Percentiles rank a stretch among this genome's conserved stretches.
Conservation (phyloP, 2,329 filamentous ascomycete species). For the Venturiaceae sp. region DNA sequence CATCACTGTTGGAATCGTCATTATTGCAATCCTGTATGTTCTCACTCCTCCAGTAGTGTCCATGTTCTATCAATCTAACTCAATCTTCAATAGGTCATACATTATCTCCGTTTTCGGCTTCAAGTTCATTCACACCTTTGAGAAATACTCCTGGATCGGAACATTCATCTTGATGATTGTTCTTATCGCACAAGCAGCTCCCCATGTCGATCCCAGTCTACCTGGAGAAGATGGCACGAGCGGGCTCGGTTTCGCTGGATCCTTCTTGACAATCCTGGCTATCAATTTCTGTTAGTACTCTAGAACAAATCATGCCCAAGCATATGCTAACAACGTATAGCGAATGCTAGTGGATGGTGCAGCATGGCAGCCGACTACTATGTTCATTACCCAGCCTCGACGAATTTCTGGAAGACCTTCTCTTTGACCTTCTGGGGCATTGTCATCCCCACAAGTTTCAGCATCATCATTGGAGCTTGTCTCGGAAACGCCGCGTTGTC, state of each 20-base stretch:
- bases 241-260: conserved; percentile 23
- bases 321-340: conserved; percentile 17
- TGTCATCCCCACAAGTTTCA: conserved; percentile 30
- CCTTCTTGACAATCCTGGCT: conserved; percentile 18
- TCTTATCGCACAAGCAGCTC: conserved; percentile 34
- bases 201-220: conserved; percentile 23
- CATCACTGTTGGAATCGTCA: conserved; percentile 33
- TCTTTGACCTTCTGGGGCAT: conserved; percentile 32
- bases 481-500: conserved; percentile 26
- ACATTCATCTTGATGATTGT: conserved; percentile 38
- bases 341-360: conserved; percentile 23
- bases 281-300: conserved; percentile 17
- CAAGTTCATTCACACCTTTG: conserved; percentile 34
- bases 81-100: conserved; percentile 19
- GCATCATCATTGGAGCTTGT: conserved; percentile 33
- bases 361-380: conserved; percentile 34
- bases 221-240: conserved; percentile 15
- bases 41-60: too few species aligned
- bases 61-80: too few species aligned
- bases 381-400: conserved; percentile 30
- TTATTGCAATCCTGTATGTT: conserved; percentile 21
- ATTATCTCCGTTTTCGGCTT: conserved; percentile 31
- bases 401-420: conserved; percentile 29
- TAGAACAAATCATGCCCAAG: conserved; percentile 10
- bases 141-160: conserved; percentile 39